These are phyloP conservation scores for Pisolithus tinctorius DNA, from an alignment of 768 basidiomycete species.

Conservation along the genomic window DNA sequence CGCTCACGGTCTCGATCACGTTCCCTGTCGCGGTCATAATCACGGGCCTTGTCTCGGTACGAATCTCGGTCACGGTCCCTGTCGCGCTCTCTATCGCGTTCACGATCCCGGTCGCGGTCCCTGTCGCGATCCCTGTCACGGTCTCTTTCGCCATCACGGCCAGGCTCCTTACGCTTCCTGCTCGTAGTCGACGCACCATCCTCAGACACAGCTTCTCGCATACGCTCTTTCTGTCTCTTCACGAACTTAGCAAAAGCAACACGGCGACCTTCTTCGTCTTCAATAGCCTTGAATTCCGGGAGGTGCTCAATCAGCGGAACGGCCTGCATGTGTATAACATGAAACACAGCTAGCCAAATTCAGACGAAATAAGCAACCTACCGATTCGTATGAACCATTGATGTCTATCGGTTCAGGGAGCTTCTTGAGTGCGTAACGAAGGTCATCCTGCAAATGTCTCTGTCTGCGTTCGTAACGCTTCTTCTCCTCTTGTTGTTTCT, in stretches of 20 bases:
- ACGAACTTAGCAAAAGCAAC: constrained; percentile 84
- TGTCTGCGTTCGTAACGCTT: constrained; percentile 78
- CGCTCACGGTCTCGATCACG: constrained; percentile 35
- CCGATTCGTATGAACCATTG: constrained; percentile 72
- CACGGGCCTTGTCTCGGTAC: constrained; percentile 9
- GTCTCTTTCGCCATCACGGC: constrained; percentile 41
- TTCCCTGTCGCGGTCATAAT: constrained; percentile 16
- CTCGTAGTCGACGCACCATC: constrained; percentile 78
- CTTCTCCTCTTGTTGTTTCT: constrained; percentile 80
- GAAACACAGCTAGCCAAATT: neutral
- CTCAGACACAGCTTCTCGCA: constrained; percentile 71
- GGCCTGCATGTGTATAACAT: constrained; percentile 35
- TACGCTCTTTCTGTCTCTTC: constrained; percentile 87
- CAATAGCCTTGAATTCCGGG: constrained; percentile 79
- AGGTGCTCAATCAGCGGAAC: constrained; percentile 74
- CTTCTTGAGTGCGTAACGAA: constrained; percentile 93
- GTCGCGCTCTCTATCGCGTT: constrained; percentile 21
- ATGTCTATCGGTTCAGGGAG: constrained; percentile 77
- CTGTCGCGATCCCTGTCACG: constrained; percentile 39
- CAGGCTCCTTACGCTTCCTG: constrained; percentile 73
- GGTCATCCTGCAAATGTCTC: constrained; percentile 88
- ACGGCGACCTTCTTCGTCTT: constrained; percentile 79
- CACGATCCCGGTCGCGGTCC: constrained; percentile 27
- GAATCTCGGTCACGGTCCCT: constrained; percentile 22
- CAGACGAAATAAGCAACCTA: constrained; percentile 28